These are phyloP conservation scores for Chytridium lagenaria DNA, from an alignment of 371 early-diverging fungal species.

Conservation along the genomic window DNA sequence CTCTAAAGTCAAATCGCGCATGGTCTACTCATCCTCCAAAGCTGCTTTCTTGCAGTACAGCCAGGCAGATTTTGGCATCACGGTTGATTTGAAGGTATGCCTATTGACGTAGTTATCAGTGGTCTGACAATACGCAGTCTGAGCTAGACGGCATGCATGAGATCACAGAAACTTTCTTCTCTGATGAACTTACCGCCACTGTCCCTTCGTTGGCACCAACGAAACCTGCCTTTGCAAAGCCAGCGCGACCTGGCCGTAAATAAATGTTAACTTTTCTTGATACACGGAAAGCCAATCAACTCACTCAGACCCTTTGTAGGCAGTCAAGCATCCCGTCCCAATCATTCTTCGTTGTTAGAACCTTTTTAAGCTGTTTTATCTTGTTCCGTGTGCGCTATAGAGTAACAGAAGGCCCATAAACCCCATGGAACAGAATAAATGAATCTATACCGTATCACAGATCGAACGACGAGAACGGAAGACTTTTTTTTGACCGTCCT, in stretches of 20 bases:
- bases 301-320: not conserved
- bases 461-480: too few relatives aligned
- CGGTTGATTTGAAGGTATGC: constrained; percentile 69
- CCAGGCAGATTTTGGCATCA: constrained; percentile 58
- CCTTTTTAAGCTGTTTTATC: too few relatives aligned
- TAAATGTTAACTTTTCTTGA: constrained; percentile 7
- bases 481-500: too few relatives aligned
- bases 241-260: constrained; percentile 39
- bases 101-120: not conserved
- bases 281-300: not conserved
- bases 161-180: constrained; percentile 62
- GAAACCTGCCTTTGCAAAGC: constrained; percentile 37
- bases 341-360: not conserved
- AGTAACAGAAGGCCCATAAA: too few relatives aligned
- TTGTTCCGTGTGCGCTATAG: too few relatives aligned
- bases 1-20: constrained; percentile 83
- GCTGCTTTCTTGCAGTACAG: constrained; percentile 64
- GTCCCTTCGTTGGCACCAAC: constrained; percentile 13
- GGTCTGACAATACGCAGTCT: constrained; percentile 43
- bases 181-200: constrained; percentile 57
- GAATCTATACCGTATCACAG: too few relatives aligned
- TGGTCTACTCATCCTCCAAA: constrained; percentile 83
- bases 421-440: too few relatives aligned
- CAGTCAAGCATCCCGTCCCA: not conserved
- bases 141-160: constrained; percentile 77